Conservation (phyloP, 164 flowering plant species). For the Buxus sempervirens region DNA sequence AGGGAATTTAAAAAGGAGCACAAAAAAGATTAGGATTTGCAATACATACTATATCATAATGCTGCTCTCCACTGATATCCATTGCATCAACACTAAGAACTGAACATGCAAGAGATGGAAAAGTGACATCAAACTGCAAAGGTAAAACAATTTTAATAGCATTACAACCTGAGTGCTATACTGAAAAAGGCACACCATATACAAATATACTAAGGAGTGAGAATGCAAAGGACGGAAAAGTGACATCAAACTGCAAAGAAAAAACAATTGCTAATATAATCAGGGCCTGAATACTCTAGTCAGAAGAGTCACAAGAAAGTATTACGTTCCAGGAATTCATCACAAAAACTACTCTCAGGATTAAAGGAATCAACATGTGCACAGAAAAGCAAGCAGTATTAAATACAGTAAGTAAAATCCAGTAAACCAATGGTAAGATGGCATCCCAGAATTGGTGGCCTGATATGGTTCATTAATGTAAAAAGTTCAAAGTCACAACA, state of each 20-base stretch:
- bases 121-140: slow-evolving; percentile 79
- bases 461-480: background rate
- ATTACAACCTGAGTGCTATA: too few species aligned
- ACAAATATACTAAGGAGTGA: slow-evolving; percentile 51
- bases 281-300: background rate
- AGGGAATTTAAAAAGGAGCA: background rate
- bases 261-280: background rate
- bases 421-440: background rate
- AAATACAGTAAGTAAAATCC: background rate
- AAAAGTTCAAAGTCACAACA: background rate
- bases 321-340: background rate
- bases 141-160: background rate
- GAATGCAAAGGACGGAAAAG: slow-evolving; percentile 69
- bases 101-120: slow-evolving; percentile 69
- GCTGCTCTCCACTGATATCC: slow-evolving; percentile 88
- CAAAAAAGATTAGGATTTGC: background rate
- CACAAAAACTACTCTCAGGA: too few species aligned
- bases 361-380: too few species aligned
- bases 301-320: background rate
- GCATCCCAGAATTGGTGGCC: background rate
- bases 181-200: too few species aligned
- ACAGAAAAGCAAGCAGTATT: background rate
- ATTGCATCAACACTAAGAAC: slow-evolving; percentile 72
- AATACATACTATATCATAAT: slow-evolving; percentile 59
- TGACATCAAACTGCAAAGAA: slow-evolving; percentile 69